Conservation (phyloP, 2,329 filamentous ascomycete genomes). For the Cladosporium sp. region DNA sequence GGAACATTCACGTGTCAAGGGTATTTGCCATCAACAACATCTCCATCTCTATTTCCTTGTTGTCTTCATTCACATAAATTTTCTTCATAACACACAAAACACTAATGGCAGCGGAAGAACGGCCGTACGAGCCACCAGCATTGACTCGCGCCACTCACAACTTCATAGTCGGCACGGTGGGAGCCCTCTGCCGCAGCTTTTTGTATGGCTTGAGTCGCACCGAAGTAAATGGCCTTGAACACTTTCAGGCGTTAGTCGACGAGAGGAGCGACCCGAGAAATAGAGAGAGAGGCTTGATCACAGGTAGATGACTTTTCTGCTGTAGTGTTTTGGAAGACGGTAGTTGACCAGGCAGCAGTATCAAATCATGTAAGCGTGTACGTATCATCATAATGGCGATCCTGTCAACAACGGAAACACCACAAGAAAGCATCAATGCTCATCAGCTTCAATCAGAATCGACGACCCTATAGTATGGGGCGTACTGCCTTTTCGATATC, state of each 20-base stretch:
- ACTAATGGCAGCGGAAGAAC: constrained; percentile 38
- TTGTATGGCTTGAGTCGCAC: constrained; percentile 72
- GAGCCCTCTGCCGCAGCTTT: constrained; percentile 70
- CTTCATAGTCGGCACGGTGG: constrained; percentile 71
- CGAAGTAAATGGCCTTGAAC: constrained; percentile 73
- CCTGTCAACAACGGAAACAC: neutral
- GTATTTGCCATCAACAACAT: constrained; percentile 5
- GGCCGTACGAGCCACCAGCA: constrained; percentile 57
- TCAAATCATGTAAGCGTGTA: constrained; percentile 90
- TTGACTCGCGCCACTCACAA: constrained; percentile 74
- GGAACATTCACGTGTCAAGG: neutral
- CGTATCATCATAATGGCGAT: constrained; percentile 45
- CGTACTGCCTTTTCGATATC: constrained; percentile 72
- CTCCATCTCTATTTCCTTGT: neutral
- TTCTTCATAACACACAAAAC: neutral
- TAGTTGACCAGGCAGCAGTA: constrained; percentile 45
- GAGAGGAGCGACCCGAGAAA: constrained; percentile 65
- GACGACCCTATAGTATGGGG: constrained; percentile 97
- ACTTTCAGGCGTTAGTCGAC: constrained; percentile 75
- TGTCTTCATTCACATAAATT: neutral
- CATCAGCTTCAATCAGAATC: constrained; percentile 57
- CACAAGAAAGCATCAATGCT: neutral
- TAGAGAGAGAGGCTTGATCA: constrained; percentile 76
- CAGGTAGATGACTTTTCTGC: constrained; percentile 45
- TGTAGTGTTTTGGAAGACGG: constrained; percentile 1